Base-by-base conservation (phyloP, 2,329 filamentous ascomycete genomes). In the Davidsoniella virescens region DNA sequence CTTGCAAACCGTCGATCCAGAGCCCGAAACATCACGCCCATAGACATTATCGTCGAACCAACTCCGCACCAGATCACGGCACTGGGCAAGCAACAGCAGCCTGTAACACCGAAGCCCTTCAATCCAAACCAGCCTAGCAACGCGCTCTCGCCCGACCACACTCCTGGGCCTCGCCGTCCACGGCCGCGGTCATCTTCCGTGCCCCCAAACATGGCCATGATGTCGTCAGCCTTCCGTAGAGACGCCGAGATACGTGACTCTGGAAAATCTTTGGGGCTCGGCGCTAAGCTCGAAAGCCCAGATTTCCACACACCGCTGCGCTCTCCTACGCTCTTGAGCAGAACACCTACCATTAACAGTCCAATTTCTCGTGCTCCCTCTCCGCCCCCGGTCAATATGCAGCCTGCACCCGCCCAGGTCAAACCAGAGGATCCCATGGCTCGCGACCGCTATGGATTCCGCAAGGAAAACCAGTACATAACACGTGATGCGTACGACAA, bases 401-500 rank as follows among this genome's bases (percentile, higher is more conserved):
- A 52, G 48, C 59, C 54, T 51, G 62, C 54, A 37, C 60, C 60
- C 25, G 56, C 61, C 26, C 63, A 62, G 4, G 54, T 56, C 1
- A 65, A 69, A 12, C 63, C 68, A 3, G 69, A 76, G 52, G 72
- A 74, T 20, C 68, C 72, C 4, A 63, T 63, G 12, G 61, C 64
- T 16, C 78, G 87, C 49, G 88, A 95, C 62, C 76, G 85, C 14
- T 94, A 95, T 59, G 90, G 90, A 3, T 96, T 96, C 68, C 85
- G 87, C 56, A 96, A 95, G 63, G 75, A 78, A 37, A 90, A 80
- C 39, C 81, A 88, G 56, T 81, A 93, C 59, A 73, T 94, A 55
- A 83, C 75, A 1, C 67, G 80, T 17, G 73, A 82, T 52, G 75
- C 88, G 60, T 94, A 93, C 61, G 85, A 95, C 59, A 68, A 71